Conservation (phyloP, 495 filamentous ascomycete species). For the Mytilinidion resinicola region DNA sequence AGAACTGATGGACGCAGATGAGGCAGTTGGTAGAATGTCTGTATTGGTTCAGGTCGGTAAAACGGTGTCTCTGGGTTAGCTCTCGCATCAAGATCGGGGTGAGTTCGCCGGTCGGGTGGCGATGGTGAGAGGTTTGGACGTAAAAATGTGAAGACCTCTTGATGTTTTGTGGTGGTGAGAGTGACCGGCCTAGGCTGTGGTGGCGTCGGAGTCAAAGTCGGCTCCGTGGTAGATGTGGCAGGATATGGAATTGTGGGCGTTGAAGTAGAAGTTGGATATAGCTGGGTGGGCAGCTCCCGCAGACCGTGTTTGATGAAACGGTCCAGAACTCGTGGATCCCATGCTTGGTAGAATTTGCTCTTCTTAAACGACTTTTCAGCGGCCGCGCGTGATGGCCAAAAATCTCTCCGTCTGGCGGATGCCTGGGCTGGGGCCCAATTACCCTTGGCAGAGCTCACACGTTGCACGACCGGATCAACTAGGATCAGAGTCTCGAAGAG, state of each 20-base stretch:
- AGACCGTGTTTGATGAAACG: constrained; percentile 38
- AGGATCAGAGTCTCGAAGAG: constrained; percentile 71
- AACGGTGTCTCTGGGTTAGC: constrained; percentile 49
- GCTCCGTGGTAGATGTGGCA: constrained; percentile 19
- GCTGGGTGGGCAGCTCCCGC: constrained; percentile 34
- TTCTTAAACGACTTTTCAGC: constrained; percentile 27
- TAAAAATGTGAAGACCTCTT: constrained; percentile 41
- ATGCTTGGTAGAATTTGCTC: constrained; percentile 38
- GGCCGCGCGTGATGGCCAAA: constrained; percentile 31
- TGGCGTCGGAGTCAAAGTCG: constrained; percentile 20
- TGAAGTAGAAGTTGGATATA: constrained; percentile 28
- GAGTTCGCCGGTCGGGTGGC: constrained; percentile 27
- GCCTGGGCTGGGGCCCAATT: constrained; percentile 31
- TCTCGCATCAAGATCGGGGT: constrained; percentile 32
- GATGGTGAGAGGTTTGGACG: constrained; percentile 28
- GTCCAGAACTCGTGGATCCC: constrained; percentile 35
- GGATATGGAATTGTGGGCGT: constrained; percentile 17
- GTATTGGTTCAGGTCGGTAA: constrained; percentile 65
- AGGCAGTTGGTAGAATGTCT: constrained; percentile 58
- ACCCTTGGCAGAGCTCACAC: constrained; percentile 22
- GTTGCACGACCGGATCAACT: constrained; percentile 72
- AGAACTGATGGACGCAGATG: constrained; percentile 70
- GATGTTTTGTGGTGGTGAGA: constrained; percentile 36
- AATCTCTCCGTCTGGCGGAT: constrained; percentile 32
- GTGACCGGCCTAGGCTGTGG: constrained; percentile 31